Percentiles rank a stretch among this genome's conserved stretches.
Evolutionary conservation across 176 grass and related monocot species (phyloP).

Genomic region (Tillandsia fasciculata): DNA sequence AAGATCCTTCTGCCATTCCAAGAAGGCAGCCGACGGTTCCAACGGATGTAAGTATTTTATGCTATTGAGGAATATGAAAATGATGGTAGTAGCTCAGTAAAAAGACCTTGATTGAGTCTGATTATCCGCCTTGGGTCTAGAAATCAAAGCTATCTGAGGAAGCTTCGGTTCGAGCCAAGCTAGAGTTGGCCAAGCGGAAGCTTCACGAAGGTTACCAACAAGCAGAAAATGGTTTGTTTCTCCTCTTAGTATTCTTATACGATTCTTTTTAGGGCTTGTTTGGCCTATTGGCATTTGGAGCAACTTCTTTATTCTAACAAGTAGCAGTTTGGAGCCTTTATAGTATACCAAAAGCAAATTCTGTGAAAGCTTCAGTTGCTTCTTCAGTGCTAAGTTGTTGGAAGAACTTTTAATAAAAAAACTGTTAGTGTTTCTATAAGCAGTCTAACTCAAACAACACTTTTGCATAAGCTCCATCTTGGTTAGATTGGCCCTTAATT

Average conservation of each 20-base stretch:
- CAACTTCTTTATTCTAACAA: too few relatives aligned
- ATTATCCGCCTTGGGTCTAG: constrained; percentile 27
- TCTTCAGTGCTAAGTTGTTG: too few relatives aligned
- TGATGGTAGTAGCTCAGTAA: constrained; percentile 9
- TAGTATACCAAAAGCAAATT: too few relatives aligned
- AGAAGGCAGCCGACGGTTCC: constrained; percentile 29
- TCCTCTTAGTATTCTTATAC: background rate
- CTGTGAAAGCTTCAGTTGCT: too few relatives aligned
- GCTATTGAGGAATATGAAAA: constrained; percentile 7
- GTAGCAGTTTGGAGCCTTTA: too few relatives aligned
- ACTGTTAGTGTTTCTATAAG: too few relatives aligned
- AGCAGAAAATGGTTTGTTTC: constrained; percentile 70
- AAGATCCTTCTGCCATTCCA: constrained; percentile 18
- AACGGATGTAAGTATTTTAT: constrained; percentile 58
- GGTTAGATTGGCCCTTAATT: too few relatives aligned
- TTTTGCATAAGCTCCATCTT: too few relatives aligned
- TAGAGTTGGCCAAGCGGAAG: constrained; percentile 70
- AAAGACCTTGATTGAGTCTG: constrained; percentile 18
- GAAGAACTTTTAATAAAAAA: too few relatives aligned
- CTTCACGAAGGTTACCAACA: constrained; percentile 93
- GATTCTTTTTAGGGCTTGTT: too few relatives aligned
- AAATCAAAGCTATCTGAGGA: constrained; percentile 39
- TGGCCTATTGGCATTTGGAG: too few relatives aligned
- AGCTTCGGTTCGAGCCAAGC: constrained; percentile 32
- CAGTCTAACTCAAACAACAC: too few relatives aligned